Conservation (phyloP, 108 stramenopile genomes). For the Pelagomonas calceolata region DNA sequence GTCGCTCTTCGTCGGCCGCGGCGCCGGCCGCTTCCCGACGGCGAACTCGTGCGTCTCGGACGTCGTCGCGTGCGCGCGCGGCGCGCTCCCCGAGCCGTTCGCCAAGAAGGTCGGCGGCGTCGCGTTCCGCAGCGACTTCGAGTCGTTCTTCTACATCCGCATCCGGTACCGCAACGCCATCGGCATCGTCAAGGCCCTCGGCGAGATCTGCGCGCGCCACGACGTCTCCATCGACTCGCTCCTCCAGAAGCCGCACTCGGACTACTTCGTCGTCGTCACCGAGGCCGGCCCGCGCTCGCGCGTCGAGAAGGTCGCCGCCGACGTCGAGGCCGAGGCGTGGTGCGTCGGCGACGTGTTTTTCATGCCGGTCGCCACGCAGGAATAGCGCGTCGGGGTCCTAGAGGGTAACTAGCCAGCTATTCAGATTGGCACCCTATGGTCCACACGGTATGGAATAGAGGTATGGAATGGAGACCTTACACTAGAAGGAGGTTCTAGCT, state of each 20-base stretch:
- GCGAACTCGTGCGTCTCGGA: constrained; percentile 74
- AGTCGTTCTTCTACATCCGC: constrained; percentile 67
- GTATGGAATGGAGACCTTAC: no score
- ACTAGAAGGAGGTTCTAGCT: no score
- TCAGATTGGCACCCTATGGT: no score
- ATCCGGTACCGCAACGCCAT: constrained; percentile 55
- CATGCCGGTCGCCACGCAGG: constrained; percentile 67
- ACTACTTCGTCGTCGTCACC: constrained; percentile 69
- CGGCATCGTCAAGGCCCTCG: constrained; percentile 67
- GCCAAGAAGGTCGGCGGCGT: constrained; percentile 45
- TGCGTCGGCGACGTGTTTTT: constrained; percentile 63
- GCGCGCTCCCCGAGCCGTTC: neutral
- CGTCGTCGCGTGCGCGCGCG: constrained; percentile 63
- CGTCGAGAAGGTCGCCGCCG: constrained; percentile 53
- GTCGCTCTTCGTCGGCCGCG: constrained; percentile 70
- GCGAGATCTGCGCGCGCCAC: constrained; percentile 68
- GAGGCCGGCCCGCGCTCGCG: constrained; percentile 56
- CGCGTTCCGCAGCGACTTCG: constrained; percentile 70
- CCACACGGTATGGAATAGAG: no score
- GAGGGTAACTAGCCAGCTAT: no score
- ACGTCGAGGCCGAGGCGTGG: constrained; percentile 65
- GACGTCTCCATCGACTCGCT: constrained; percentile 71
- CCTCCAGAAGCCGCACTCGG: constrained; percentile 68
- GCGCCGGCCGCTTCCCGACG: constrained; percentile 75
- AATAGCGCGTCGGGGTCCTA: constrained; percentile 11